These are phyloP conservation scores for Lunasporangiospora selenospora DNA, from an alignment of 192 early-diverging fungal genomes.

Conservation along the genomic window DNA sequence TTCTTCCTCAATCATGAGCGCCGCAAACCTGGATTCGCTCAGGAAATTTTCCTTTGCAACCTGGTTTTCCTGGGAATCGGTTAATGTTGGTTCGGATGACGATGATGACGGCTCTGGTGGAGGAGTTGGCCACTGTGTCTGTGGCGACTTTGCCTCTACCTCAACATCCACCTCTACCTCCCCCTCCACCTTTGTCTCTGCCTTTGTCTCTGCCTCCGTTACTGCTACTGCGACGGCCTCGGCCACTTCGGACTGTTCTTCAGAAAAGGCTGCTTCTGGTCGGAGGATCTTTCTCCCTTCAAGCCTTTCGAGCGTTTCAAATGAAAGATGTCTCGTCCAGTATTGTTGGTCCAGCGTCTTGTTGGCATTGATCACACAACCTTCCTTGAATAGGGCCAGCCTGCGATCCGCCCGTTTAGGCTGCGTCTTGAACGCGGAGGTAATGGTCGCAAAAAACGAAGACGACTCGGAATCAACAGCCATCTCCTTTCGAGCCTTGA, in stretches of 20 bases:
- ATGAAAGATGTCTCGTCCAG: conserved; percentile 17
- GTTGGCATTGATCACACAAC: conserved; percentile 39
- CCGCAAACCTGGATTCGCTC: conserved; percentile 8
- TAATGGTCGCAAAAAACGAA: neutral
- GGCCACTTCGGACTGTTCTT: neutral
- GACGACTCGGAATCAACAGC: neutral
- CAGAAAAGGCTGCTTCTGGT: neutral
- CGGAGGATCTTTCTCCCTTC: neutral
- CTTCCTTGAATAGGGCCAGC: conserved; percentile 7
- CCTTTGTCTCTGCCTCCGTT: no score
- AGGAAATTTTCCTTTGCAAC: no score
- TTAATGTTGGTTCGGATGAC: neutral
- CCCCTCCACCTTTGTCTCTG: no score
- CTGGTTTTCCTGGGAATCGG: no score
- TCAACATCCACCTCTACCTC: neutral
- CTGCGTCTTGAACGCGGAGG: conserved; percentile 8
- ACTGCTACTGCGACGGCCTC: neutral
- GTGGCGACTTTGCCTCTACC: neutral
- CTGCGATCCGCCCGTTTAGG: conserved; percentile 17
- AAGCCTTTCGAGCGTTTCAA: conserved; percentile 13
- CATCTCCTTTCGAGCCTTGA: neutral
- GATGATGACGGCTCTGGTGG: neutral
- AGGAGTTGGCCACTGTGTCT: neutral
- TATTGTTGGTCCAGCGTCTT: conserved; percentile 11
- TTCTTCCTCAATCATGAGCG: conserved; percentile 1